phyloP scores from a whole-genome alignment of 192 early-diverging fungal species.

The Paraglomus occultum region DNA sequence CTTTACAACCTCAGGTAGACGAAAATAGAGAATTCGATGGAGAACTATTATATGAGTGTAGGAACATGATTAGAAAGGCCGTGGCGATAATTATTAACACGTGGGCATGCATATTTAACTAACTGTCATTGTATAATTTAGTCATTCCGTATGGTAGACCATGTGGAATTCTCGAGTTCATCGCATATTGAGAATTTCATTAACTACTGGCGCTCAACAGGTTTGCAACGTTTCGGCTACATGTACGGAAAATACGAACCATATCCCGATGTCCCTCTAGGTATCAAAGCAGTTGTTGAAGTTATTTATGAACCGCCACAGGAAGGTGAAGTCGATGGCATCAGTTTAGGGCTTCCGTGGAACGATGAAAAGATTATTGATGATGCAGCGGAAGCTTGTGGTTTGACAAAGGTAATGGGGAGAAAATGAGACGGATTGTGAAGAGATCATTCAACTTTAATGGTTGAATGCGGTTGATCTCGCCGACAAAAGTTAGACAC shows the following conservation, averaged over 20 bases:
- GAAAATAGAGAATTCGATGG: background rate
- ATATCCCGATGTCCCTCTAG: slow-evolving; percentile 88
- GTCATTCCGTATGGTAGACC: slow-evolving; percentile 93
- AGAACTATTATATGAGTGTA: background rate
- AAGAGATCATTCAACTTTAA: too few species aligned
- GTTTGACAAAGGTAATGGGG: slow-evolving; percentile 48
- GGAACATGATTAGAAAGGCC: background rate
- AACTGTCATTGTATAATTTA: slow-evolving; percentile 28
- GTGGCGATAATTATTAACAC: background rate
- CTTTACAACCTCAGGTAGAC: slow-evolving; percentile 72
- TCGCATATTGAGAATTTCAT: slow-evolving; percentile 82
- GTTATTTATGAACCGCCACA: slow-evolving; percentile 95
- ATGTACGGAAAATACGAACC: slow-evolving; percentile 91
- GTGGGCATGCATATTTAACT: background rate
- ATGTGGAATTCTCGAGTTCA: slow-evolving; percentile 88
- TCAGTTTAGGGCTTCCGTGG: slow-evolving; percentile 58
- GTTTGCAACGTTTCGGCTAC: slow-evolving; percentile 90
- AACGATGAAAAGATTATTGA: slow-evolving; percentile 60
- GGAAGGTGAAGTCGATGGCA: slow-evolving; percentile 68
- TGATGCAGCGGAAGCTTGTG: slow-evolving; percentile 63
- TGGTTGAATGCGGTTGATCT: too few species aligned
- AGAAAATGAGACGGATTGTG: too few species aligned
- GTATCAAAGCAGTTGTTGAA: slow-evolving; percentile 93
- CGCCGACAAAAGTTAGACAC: too few species aligned
- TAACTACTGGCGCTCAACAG: slow-evolving; percentile 82